phyloP scores from a whole-genome alignment of 495 filamentous ascomycete genomes.

The Cercophora newfieldiana region DNA sequence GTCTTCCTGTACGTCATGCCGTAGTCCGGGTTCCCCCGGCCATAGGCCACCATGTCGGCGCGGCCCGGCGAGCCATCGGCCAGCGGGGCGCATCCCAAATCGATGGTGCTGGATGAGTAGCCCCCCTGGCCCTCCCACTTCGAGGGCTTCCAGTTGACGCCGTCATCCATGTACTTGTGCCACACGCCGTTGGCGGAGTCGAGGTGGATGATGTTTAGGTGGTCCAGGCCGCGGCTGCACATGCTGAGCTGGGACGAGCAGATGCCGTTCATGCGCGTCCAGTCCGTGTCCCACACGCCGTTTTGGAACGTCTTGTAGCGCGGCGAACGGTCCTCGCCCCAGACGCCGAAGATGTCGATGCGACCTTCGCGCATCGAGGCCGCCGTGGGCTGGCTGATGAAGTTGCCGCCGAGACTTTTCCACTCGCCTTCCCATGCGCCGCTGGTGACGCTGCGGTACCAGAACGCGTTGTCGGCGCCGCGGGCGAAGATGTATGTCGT shows the following conservation, averaged over 20 bases:
- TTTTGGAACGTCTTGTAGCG: constrained; percentile 6
- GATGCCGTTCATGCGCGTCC: background rate
- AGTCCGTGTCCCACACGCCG: background rate
- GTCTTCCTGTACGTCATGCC: background rate
- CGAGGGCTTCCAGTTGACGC: background rate
- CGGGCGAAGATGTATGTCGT: background rate
- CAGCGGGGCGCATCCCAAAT: background rate
- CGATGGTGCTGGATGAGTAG: background rate
- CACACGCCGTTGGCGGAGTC: background rate
- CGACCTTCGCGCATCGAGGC: background rate
- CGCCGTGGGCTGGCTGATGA: background rate
- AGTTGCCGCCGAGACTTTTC: background rate
- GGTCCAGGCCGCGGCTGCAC: background rate
- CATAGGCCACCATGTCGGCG: background rate
- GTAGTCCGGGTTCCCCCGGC: background rate
- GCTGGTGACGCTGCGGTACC: background rate
- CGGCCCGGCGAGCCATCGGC: background rate
- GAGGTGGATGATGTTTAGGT: background rate
- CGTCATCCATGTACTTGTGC: background rate
- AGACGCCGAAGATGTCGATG: constrained; percentile 1
- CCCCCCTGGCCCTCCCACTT: background rate
- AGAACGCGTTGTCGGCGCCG: background rate
- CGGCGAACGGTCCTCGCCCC: background rate
- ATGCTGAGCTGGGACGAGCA: background rate
- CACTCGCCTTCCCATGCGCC: background rate